Evolutionary conservation across 1,284 basidiomycete genomes (phyloP), one percentile per base, ranked within the genome.

Genomic region (Hemileia vastatrix): DNA sequence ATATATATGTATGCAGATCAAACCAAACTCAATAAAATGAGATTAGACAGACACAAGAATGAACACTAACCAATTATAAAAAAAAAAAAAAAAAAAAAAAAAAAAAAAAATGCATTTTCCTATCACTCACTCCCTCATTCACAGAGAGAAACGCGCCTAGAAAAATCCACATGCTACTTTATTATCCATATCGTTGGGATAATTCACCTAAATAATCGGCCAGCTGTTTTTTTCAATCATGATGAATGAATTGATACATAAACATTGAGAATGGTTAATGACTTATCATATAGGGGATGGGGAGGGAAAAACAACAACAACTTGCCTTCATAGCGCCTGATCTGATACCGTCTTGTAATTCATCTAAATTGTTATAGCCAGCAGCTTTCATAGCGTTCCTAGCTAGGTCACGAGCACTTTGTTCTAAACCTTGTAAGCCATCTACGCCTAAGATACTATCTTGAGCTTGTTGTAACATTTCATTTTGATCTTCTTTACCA

Each of bases 331-430:
- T 75, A 13, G 90, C 92, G 1, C 89, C 89, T 9, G 81, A 78
- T 68, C 92, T 79, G 63, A 96, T 84, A 65, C 81, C 87, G 71
- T 93, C 90, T 1, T 86, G 87, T 15, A 90, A 80, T 68, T 88
- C 88, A 79, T 92, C 90, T 40, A 95, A 87, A 72, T 94, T 90
- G 1, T 89, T 90, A 72, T 93, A 93, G 0, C 88, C 82, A 44
- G 70, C 68, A 44, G 67, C 65, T 44, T 74, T 70, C 78, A 95
- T 80, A 32, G 94, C 83, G 66, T 84, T 82, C 18, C 83, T 78
- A 27, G 92, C 81, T 2, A 86, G 84, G 70, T 95, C 92, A 71
- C 85, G 83, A 43, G 91, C 89, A 5, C 85, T 86, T 43, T 78
- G 76, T 78, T 95, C 92, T 23, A 93, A 68, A 21, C 72, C 73